These are phyloP conservation scores for Tolypocladium amazonense DNA, from an alignment of 2,329 filamentous ascomycete species.

Conservation along the genomic window DNA sequence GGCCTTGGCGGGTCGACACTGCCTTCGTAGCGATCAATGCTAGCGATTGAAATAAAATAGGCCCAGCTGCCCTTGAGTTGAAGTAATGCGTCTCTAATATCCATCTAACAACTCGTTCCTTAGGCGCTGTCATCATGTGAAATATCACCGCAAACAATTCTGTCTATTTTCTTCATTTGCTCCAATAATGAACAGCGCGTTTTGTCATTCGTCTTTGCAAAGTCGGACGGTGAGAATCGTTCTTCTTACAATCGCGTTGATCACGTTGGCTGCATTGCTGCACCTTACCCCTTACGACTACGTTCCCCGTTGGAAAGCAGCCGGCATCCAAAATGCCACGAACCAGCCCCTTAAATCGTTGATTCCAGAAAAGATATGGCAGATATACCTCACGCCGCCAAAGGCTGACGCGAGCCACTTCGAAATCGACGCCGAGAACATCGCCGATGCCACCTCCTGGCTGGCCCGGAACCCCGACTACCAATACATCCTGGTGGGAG, in stretches of 20 bases:
- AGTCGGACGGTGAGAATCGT: not conserved
- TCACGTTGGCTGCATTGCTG: not conserved
- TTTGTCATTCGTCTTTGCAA: not conserved
- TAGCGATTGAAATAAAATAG: too few relatives aligned
- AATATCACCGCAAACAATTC: not conserved
- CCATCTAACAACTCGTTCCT: not conserved
- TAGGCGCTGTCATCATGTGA: not conserved
- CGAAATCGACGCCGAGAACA: not conserved
- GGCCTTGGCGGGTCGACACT: too few relatives aligned
- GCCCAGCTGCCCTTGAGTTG: too few relatives aligned
- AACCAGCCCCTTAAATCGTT: not conserved
- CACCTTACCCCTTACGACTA: not conserved
- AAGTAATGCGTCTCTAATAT: too few relatives aligned
- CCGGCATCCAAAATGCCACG: not conserved
- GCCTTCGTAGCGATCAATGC: too few relatives aligned
- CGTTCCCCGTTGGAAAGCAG: not conserved
- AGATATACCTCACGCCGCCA: not conserved
- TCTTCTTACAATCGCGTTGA: not conserved
- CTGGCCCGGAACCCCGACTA: slow-evolving; percentile 1
- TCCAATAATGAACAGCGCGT: not conserved
- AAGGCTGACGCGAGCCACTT: not conserved
- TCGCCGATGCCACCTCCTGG: not conserved
- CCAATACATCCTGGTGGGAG: not conserved
- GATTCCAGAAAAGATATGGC: not conserved
- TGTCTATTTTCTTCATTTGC: not conserved